Conservation (phyloP, 805 yeast genomes). For the Cyberlindnera amylophila region DNA sequence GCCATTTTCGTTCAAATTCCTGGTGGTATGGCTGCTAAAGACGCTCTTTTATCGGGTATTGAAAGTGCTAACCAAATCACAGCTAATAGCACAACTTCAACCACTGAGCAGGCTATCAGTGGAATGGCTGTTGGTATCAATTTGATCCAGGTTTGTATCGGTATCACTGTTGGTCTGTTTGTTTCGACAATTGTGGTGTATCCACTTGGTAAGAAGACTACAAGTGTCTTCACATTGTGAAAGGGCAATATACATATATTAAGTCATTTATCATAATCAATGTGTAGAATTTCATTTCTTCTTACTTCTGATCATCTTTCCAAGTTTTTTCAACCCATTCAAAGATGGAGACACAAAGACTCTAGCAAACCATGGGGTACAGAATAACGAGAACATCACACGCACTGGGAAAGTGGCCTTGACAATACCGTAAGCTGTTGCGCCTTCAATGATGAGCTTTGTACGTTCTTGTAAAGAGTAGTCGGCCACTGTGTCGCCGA, state of each 20-base stretch:
- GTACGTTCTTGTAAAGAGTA: conserved; percentile 48
- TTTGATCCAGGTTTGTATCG: conserved; percentile 91
- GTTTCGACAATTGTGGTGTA: conserved; percentile 87
- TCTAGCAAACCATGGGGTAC: conserved; percentile 57
- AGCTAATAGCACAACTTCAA: conserved; percentile 26
- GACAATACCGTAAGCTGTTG: conserved; percentile 67
- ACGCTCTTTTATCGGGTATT: conserved; percentile 79
- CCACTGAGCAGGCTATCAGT: conserved; percentile 20
- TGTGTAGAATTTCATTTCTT: neutral
- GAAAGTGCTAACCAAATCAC: conserved; percentile 67
- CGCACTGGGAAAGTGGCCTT: conserved; percentile 57
- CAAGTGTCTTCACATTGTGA: conserved; percentile 79
- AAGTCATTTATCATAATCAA: neutral
- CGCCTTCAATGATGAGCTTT: conserved; percentile 62
- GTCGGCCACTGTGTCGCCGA: conserved; percentile 26
- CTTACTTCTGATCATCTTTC: conserved; percentile 1
- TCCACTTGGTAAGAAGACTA: conserved; percentile 86
- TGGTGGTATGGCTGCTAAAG: conserved; percentile 89
- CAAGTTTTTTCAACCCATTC: conserved; percentile 10
- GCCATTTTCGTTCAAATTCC: conserved; percentile 95
- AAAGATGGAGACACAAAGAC: conserved; percentile 45
- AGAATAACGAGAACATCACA: conserved; percentile 43
- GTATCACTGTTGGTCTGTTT: conserved; percentile 90
- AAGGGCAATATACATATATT: too few species aligned
- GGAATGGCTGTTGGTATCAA: conserved; percentile 64